phyloP scores from a whole-genome alignment of 2,329 filamentous ascomycete species.

The Trichoderma koningii region DNA sequence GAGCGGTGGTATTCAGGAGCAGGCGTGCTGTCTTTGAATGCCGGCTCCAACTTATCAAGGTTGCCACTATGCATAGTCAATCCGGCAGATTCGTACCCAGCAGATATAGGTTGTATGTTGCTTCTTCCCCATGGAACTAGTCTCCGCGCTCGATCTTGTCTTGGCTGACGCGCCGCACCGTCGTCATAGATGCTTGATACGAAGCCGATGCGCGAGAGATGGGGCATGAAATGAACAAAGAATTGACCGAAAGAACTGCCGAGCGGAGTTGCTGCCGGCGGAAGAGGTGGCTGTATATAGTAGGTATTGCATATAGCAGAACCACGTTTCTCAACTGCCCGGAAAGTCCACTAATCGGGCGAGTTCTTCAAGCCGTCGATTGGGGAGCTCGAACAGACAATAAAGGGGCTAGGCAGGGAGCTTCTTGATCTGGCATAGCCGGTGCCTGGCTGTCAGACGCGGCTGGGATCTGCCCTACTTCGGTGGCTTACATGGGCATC shows the following conservation, averaged over 20 bases:
- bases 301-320: too few species aligned
- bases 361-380: not conserved
- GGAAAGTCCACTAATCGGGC: not conserved
- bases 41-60: conserved; percentile 6
- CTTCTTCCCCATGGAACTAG: not conserved
- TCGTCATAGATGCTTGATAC: conserved; percentile 1
- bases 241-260: conserved; percentile 22
- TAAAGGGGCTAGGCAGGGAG: conserved; percentile 14
- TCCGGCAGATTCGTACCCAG: conserved; percentile 13
- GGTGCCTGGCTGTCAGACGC: conserved; percentile 10
- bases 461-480: conserved; percentile 5
- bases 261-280: conserved; percentile 2
- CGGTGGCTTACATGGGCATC: conserved; percentile 6
- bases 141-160: not conserved
- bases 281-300: not conserved
- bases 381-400: not conserved
- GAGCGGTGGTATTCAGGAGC: not conserved
- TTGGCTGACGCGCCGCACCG: conserved; percentile 1
- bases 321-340: not conserved
- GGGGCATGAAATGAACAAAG: not conserved
- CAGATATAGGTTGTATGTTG: not conserved
- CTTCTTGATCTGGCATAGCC: conserved; percentile 20
- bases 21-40: not conserved
- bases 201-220: not conserved
- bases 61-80: conserved; percentile 10